Conservation (phyloP, 331 rosid genomes). For the Quercus phellos region DNA sequence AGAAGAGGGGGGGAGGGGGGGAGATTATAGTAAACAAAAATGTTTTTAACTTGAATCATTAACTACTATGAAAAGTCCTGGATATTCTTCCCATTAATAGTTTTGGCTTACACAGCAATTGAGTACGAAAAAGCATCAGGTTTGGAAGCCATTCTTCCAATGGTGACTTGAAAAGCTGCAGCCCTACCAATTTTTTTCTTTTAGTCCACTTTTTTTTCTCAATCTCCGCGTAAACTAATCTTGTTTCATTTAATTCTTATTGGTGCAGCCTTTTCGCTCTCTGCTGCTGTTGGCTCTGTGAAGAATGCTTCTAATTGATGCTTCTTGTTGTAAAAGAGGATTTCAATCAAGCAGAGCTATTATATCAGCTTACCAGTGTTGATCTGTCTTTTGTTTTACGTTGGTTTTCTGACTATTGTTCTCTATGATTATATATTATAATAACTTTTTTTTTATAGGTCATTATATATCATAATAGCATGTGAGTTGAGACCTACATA, state of each 20-base stretch:
- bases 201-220: background rate
- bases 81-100: background rate
- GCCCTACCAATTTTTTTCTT: background rate
- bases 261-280: conserved; percentile 72
- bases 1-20: background rate
- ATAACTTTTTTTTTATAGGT: background rate
- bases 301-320: conserved; percentile 42
- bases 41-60: background rate
- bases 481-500: background rate
- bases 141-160: background rate
- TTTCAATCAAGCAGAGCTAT: background rate
- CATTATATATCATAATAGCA: background rate
- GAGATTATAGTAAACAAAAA: background rate
- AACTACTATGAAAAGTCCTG: background rate
- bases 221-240: conserved; percentile 1
- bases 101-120: background rate
- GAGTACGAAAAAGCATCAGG: background rate
- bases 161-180: background rate
- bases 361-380: background rate
- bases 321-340: background rate
- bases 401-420: background rate
- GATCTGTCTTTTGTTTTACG: background rate
- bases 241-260: conserved; percentile 1
- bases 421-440: background rate
- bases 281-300: conserved; percentile 89